Conservation (phyloP, 805 yeast genomes). For the Kodamaea jinghongensis region DNA sequence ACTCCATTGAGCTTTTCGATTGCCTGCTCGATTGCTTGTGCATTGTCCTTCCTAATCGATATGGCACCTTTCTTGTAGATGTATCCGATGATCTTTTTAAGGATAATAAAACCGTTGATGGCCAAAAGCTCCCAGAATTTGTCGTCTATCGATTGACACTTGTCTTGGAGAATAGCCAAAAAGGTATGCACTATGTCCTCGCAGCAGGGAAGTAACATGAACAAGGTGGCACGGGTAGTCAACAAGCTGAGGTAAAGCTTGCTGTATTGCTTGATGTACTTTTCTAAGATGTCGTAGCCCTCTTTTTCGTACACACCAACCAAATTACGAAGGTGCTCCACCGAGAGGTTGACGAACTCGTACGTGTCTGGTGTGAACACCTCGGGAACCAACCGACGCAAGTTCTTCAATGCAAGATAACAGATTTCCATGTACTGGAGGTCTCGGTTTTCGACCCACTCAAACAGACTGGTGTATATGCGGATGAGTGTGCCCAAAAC, state of each 20-base stretch:
- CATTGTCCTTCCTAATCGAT: constrained; percentile 62
- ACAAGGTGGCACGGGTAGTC: constrained; percentile 62
- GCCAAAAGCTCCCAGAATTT: constrained; percentile 75
- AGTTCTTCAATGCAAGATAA: constrained; percentile 70
- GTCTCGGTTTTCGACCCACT: constrained; percentile 56
- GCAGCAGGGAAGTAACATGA: constrained; percentile 65
- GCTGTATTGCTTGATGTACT: constrained; percentile 70
- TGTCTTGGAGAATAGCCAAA: constrained; percentile 56
- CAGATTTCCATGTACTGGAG: constrained; percentile 67
- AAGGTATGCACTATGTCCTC: constrained; percentile 59
- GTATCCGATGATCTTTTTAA: constrained; percentile 63
- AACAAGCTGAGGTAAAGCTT: constrained; percentile 67
- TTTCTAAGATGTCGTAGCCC: constrained; percentile 51
- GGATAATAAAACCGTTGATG: constrained; percentile 59
- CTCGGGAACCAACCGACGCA: constrained; percentile 70
- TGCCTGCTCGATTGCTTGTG: constrained; percentile 59
- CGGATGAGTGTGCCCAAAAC: constrained; percentile 59
- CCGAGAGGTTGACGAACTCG: constrained; percentile 58
- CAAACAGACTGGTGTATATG: constrained; percentile 57
- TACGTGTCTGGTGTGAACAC: constrained; percentile 57
- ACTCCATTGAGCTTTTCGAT: constrained; percentile 53
- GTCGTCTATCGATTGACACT: constrained; percentile 63
- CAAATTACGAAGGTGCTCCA: constrained; percentile 59
- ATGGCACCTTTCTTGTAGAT: constrained; percentile 66
- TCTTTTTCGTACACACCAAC: constrained; percentile 20